Conservation (phyloP, 2,329 filamentous ascomycete species). For the Colletotrichum lentis region DNA sequence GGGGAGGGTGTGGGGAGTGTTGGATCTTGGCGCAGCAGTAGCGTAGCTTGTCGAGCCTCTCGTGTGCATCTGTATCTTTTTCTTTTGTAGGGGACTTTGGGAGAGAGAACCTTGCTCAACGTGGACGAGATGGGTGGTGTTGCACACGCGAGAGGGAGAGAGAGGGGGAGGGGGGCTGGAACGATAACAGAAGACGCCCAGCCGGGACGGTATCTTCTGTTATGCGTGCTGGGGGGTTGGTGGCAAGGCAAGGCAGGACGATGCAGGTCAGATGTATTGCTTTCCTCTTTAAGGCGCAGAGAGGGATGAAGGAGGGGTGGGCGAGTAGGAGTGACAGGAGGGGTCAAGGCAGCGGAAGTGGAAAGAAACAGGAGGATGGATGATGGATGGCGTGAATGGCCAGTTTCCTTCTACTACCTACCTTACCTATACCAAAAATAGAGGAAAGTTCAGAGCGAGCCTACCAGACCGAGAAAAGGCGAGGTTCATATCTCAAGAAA, state of each 20-base stretch:
- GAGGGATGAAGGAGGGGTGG: too few relatives aligned
- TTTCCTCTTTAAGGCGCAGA: constrained; percentile 32
- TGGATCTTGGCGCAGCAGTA: constrained; percentile 37
- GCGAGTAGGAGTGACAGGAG: too few relatives aligned
- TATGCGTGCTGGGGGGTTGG: constrained; percentile 1
- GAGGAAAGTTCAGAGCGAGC: constrained; percentile 13
- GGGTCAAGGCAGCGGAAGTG: constrained; percentile 27
- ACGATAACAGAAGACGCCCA: constrained; percentile 11
- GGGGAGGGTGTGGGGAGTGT: constrained; percentile 31
- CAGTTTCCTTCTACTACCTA: constrained; percentile 29
- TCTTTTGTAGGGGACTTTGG: too few relatives aligned
- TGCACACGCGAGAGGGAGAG: constrained; percentile 25
- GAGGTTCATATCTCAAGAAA: background rate
- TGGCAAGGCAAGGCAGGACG: constrained; percentile 19
- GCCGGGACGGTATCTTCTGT: constrained; percentile 10
- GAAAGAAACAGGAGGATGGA: constrained; percentile 9
- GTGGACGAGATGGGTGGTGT: constrained; percentile 8
- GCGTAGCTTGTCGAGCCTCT: constrained; percentile 30
- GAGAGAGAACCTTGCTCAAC: constrained; percentile 16
- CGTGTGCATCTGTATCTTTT: constrained; percentile 12
- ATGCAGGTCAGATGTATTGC: constrained; percentile 34
- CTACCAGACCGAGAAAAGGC: background rate
- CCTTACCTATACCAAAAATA: constrained; percentile 26
- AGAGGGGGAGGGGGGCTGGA: too few relatives aligned
- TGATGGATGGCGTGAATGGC: constrained; percentile 26